Percentiles rank a stretch among this genome's conserved stretches.
These are phyloP conservation scores for Nitzschia sp. DNA, from an alignment of 108 stramenopile genomes.

Conservation along the genomic window DNA sequence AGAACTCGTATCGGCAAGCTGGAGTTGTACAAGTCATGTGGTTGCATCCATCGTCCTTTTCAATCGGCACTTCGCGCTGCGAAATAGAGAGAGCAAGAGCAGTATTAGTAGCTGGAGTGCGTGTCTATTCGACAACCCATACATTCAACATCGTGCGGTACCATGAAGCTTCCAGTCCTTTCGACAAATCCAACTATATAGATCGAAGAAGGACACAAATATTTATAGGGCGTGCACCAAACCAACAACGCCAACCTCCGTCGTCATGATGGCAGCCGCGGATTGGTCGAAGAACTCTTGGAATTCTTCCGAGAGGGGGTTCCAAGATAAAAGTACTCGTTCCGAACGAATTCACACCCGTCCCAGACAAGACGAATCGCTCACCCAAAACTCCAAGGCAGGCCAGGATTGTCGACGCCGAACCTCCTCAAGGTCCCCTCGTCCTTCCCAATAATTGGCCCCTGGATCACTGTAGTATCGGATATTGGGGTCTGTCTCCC, in stretches of 20 bases:
- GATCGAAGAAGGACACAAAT: too few species aligned
- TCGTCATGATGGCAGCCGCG: too few species aligned
- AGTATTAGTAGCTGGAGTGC: background rate
- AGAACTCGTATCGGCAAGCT: slow-evolving; percentile 61
- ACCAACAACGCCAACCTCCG: background rate
- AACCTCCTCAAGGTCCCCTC: slow-evolving; percentile 17
- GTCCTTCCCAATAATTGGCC: slow-evolving; percentile 13
- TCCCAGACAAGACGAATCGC: background rate
- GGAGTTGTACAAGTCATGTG: slow-evolving; percentile 62
- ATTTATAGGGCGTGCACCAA: too few species aligned
- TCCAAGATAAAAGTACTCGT: slow-evolving; percentile 10
- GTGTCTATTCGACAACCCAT: too few species aligned
- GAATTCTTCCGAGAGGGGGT: too few species aligned
- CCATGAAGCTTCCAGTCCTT: slow-evolving; percentile 62
- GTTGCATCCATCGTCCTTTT: slow-evolving; percentile 80
- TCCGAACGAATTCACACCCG: background rate
- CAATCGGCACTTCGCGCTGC: slow-evolving; percentile 58
- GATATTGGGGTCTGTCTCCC: background rate
- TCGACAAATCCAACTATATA: slow-evolving; percentile 69
- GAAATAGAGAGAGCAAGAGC: background rate
- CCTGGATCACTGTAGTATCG: slow-evolving; percentile 15
- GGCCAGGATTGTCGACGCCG: slow-evolving; percentile 17
- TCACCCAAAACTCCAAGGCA: slow-evolving; percentile 9
- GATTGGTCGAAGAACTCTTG: too few species aligned
- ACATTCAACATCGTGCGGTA: too few species aligned